Percentiles rank a stretch among this genome's conserved stretches.
These are phyloP conservation scores for Calophaca sinica DNA, from an alignment of 306 rosid genomes.

Conservation along the genomic window DNA sequence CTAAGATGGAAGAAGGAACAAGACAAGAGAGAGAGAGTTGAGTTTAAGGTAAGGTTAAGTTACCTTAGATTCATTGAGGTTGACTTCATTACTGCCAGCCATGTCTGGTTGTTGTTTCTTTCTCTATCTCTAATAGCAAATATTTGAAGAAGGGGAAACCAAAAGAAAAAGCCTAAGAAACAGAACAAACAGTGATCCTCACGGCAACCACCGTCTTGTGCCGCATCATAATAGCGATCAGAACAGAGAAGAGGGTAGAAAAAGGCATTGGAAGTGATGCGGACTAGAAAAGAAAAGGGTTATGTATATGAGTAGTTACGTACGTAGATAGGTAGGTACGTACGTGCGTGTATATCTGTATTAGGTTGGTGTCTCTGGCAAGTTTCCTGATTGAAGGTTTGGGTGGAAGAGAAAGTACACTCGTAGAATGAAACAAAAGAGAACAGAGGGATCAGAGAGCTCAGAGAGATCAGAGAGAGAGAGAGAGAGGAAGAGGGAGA, in stretches of 20 bases:
- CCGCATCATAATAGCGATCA: conserved; percentile 37
- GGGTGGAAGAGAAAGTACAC: neutral
- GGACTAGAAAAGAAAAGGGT: neutral
- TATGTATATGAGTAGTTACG: neutral
- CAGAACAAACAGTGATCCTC: conserved; percentile 30
- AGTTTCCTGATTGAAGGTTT: neutral
- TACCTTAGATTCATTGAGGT: conserved; percentile 84
- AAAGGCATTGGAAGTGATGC: too few species aligned
- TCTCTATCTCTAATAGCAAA: conserved; percentile 13
- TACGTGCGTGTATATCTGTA: neutral
- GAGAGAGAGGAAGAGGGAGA: too few species aligned
- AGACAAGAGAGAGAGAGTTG: too few species aligned
- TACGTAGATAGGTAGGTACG: too few species aligned
- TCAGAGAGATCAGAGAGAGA: conserved; percentile 38
- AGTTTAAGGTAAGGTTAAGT: too few species aligned
- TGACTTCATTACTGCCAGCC: conserved; percentile 77
- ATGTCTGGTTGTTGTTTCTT: conserved; percentile 37
- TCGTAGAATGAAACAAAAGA: conserved; percentile 25
- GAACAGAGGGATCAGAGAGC: conserved; percentile 54
- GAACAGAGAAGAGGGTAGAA: neutral
- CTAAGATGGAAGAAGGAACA: too few species aligned
- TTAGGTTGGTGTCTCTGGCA: neutral
- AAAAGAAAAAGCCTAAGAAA: too few species aligned
- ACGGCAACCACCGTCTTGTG: conserved; percentile 37
- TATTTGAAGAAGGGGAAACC: conserved; percentile 17